Conservation (phyloP, 305 asterid genomes). For the Solanum hybrid region DNA sequence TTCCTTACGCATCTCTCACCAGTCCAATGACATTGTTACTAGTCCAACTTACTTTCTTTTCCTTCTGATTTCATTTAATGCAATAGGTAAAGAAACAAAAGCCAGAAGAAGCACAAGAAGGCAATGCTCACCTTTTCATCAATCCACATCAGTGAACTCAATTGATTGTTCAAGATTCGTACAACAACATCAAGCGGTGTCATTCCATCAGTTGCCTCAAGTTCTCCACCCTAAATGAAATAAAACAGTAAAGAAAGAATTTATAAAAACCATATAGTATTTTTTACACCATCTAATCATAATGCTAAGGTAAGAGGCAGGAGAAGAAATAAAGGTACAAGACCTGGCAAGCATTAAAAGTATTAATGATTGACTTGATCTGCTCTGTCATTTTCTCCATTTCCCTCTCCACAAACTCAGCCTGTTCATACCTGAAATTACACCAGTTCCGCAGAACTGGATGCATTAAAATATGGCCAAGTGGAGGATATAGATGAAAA, state of each 20-base stretch:
- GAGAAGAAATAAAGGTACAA: background rate
- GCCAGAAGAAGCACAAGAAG: background rate
- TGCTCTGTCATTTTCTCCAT: slow-evolving; percentile 84
- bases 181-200: slow-evolving; percentile 80
- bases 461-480: background rate
- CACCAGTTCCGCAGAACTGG: background rate
- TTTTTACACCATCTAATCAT: background rate
- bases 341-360: slow-evolving; percentile 74
- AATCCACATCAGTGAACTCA: slow-evolving; percentile 88
- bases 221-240: slow-evolving; percentile 71
- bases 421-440: slow-evolving; percentile 74
- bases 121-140: slow-evolving; percentile 78
- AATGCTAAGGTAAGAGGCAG: background rate
- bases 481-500: background rate
- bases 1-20: background rate
- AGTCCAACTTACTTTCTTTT: background rate
- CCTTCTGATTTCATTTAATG: background rate
- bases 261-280: background rate
- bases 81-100: background rate
- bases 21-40: background rate
- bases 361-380: slow-evolving; percentile 64
- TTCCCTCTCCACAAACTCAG: slow-evolving; percentile 74
- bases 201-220: slow-evolving; percentile 66
- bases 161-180: slow-evolving; percentile 80
- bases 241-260: background rate